A percentile compares a stretch with the other conserved stretches of the same genome.
These are phyloP conservation scores for Glonium stellatum DNA, from an alignment of 495 filamentous ascomycete genomes.

Conservation along the genomic window DNA sequence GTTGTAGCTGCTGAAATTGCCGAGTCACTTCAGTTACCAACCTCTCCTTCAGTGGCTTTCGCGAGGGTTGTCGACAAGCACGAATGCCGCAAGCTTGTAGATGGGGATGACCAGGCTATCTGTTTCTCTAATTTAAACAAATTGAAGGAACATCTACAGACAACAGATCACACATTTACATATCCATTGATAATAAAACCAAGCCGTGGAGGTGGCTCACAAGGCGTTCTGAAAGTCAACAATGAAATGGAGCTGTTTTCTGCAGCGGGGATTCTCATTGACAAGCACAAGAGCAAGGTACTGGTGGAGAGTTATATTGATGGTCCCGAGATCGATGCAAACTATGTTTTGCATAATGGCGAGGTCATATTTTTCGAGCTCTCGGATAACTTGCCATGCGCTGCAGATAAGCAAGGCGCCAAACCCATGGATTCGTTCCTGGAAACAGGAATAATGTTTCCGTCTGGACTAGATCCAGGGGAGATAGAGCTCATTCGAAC, in stretches of 20 bases:
- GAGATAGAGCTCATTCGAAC: slow-evolving; percentile 2
- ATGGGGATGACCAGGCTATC: no score
- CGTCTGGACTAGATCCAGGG: not conserved
- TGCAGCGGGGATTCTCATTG: not conserved
- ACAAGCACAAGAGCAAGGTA: not conserved
- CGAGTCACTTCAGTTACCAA: slow-evolving; percentile 30
- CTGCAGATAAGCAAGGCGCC: slow-evolving; percentile 32
- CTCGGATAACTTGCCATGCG: slow-evolving; percentile 46
- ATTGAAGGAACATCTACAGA: no score
- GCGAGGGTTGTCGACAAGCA: slow-evolving; percentile 42
- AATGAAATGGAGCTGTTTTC: slow-evolving; percentile 26
- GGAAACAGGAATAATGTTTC: slow-evolving; percentile 5
- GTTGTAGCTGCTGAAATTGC: not conserved
- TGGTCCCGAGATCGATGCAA: slow-evolving; percentile 50
- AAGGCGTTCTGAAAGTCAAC: slow-evolving; percentile 41
- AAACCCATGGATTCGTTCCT: not conserved
- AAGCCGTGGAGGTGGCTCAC: slow-evolving; percentile 37
- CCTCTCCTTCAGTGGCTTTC: slow-evolving; percentile 34
- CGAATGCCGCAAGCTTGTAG: no score
- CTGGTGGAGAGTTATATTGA: slow-evolving; percentile 27
- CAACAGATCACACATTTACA: no score
- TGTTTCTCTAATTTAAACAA: no score
- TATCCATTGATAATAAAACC: slow-evolving; percentile 47
- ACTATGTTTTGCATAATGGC: slow-evolving; percentile 45
- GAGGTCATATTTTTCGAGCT: slow-evolving; percentile 47